A percentile compares a stretch with the other conserved stretches of the same genome.
These are phyloP conservation scores for Boletus patriciae DNA, from an alignment of 768 basidiomycete genomes.

Conservation along the genomic window DNA sequence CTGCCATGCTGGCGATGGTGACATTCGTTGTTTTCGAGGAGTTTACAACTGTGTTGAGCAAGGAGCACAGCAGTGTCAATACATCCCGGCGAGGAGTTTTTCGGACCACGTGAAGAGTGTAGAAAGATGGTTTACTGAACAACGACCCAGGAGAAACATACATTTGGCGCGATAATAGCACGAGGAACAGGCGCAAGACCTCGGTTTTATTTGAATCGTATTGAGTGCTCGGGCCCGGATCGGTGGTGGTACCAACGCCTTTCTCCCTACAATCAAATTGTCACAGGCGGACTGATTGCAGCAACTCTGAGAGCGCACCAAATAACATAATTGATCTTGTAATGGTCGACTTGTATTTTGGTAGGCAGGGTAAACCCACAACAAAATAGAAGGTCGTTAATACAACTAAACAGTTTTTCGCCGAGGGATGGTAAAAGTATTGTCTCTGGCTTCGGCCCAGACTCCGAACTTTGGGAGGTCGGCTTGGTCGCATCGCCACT, in stretches of 20 bases:
- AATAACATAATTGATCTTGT: conserved; percentile 84
- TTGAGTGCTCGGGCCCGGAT: conserved; percentile 59
- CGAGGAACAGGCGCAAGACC: conserved; percentile 83
- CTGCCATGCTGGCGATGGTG: conserved; percentile 67
- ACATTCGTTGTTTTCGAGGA: conserved; percentile 51
- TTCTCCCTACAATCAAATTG: conserved; percentile 67
- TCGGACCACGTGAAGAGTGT: conserved; percentile 77
- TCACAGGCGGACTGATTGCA: conserved; percentile 7
- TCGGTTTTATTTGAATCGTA: conserved; percentile 84
- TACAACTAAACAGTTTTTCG: conserved; percentile 73
- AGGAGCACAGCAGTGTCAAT: conserved; percentile 89
- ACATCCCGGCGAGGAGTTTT: conserved; percentile 75
- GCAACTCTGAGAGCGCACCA: conserved; percentile 54
- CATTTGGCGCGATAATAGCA: conserved; percentile 88
- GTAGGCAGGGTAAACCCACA: conserved; percentile 90
- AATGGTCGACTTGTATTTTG: conserved; percentile 71
- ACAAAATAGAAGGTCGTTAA: conserved; percentile 88
- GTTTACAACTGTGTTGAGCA: conserved; percentile 88
- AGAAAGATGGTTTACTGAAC: conserved; percentile 70
- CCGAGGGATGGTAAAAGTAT: conserved; percentile 70
- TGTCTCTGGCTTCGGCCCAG: conserved; percentile 40
- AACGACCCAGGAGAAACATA: conserved; percentile 73
- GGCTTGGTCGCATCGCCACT: conserved; percentile 34
- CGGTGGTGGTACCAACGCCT: conserved; percentile 86
- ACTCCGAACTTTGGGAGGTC: conserved; percentile 12